Evolutionary conservation across 345 rosid species (phyloP), one percentile per base, ranked within the genome.

Genomic region (Hirschfeldia incana): DNA sequence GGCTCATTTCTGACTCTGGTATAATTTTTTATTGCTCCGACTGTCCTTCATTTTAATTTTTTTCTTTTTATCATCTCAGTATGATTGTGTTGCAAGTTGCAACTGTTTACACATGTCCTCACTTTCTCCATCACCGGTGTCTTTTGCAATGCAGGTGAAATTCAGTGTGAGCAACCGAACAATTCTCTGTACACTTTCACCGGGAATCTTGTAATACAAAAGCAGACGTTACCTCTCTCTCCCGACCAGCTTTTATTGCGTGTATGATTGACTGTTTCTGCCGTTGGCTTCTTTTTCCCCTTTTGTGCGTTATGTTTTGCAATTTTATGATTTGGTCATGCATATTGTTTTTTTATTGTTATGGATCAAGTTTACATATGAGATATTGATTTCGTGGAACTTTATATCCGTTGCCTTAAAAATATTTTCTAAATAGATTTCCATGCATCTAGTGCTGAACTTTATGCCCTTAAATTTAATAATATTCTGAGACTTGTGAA

Each of bases 81-180:
- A 51, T 63, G 78, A 37, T 62, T 29, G 15, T 74, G 65, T 63
- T 63, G 37, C 44, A 42, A 30, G 65, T 63, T 63, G 37, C 44
- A 42, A 30, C 62, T 36, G 30, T 37, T 21, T 13, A 61, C 53
- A 29, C 37, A 39, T 27, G 32, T 55, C 67, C 30, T 64, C 28
- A 70, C 49, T 65, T 58, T 53, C 70, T 67, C 51, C 61, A 71
- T 61, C 64, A 75, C 72, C 55, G 57, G 68, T 76, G 51, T 78
- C 27, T 60, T 76, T 81, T 76, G 76, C 70, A 70, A 78, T 86
- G 82, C 88, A 96, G 99, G 97, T 84, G 97, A 93, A 90, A 87
- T 96, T 83, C 98, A 96, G 85, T 96, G 98, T 78, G 99, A 96
- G 87, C 97, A 96, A 70, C 99, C 99, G 2, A 96, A 96, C 81